A percentile compares a stretch with the other conserved stretches of the same genome.
Evolutionary conservation across 2,329 filamentous ascomycete species (phyloP).

Genomic region (Diaporthe citriasiana): DNA sequence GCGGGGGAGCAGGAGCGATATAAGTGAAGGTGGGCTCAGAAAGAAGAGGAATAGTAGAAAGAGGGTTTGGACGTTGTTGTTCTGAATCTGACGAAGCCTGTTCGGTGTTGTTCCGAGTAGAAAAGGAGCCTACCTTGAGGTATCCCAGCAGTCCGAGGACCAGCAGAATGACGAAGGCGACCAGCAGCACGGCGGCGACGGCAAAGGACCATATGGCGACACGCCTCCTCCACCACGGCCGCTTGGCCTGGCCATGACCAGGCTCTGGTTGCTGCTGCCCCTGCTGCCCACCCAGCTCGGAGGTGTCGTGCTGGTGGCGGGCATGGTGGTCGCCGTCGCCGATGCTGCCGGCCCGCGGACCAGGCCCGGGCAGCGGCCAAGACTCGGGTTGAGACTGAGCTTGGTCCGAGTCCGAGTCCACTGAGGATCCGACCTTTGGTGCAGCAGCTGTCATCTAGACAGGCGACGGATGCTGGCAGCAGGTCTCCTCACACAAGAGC

Average conservation of each 20-base stretch:
- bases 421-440: constrained; percentile 35
- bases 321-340: constrained; percentile 32
- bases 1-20: constrained; percentile 8
- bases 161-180: constrained; percentile 40
- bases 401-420: constrained; percentile 26
- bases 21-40: constrained; percentile 25
- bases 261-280: constrained; percentile 3
- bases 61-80: constrained; percentile 31
- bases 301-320: constrained; percentile 5
- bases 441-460: constrained; percentile 37
- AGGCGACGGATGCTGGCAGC: constrained; percentile 17
- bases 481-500: constrained; percentile 31
- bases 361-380: constrained; percentile 14
- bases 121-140: constrained; percentile 42
- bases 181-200: constrained; percentile 32
- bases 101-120: constrained; percentile 14
- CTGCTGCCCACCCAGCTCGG: not conserved
- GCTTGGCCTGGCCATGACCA: not conserved
- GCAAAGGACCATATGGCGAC: constrained; percentile 29
- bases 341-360: constrained; percentile 4
- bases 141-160: constrained; percentile 41
- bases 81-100: constrained; percentile 28
- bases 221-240: constrained; percentile 42
- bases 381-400: not conserved
- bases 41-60: constrained; percentile 35